Evolutionary conservation across 345 rosid species (phyloP).

Genomic region (Stellera chamaejasme): DNA sequence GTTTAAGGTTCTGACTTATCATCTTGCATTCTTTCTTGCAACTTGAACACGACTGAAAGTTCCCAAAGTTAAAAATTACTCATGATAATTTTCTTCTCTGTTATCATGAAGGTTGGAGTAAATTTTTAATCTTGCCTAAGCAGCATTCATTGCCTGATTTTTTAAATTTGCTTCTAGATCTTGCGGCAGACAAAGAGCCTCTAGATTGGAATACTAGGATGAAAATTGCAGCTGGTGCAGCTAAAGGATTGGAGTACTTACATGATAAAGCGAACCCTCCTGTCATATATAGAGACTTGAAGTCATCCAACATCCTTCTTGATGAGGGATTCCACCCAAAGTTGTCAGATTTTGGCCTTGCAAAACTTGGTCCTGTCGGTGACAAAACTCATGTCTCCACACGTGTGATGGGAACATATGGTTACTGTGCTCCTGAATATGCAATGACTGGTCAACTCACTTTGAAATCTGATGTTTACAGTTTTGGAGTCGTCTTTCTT

Average conservation of each 20-base stretch:
- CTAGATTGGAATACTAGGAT: constrained; percentile 96
- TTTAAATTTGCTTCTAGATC: constrained; percentile 38
- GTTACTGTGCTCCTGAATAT: constrained; percentile 98
- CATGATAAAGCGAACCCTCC: constrained; percentile 98
- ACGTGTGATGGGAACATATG: constrained; percentile 99
- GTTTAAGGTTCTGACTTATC: too few species aligned
- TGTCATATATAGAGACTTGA: constrained; percentile 90
- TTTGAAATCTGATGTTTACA: constrained; percentile 88
- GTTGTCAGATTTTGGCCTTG: constrained; percentile 94
- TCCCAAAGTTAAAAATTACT: background rate
- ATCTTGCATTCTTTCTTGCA: background rate
- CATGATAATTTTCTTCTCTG: too few species aligned
- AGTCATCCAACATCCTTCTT: constrained; percentile 92
- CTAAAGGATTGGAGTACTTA: constrained; percentile 92
- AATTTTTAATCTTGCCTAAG: background rate
- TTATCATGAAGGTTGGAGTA: constrained; percentile 3
- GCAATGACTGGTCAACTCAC: constrained; percentile 99
- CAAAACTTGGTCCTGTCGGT: constrained; percentile 96
- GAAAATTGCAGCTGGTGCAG: constrained; percentile 99
- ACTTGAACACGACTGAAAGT: background rate
- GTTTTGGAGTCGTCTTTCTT: constrained; percentile 96
- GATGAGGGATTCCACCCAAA: constrained; percentile 90
- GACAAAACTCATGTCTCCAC: constrained; percentile 98
- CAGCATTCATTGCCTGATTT: constrained; percentile 5
- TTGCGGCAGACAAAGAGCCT: constrained; percentile 73